Evolutionary conservation across 352 stramenopile genomes (phyloP), one percentile per base, ranked within the genome.

Genomic region (Globisporangium apiculatum): DNA sequence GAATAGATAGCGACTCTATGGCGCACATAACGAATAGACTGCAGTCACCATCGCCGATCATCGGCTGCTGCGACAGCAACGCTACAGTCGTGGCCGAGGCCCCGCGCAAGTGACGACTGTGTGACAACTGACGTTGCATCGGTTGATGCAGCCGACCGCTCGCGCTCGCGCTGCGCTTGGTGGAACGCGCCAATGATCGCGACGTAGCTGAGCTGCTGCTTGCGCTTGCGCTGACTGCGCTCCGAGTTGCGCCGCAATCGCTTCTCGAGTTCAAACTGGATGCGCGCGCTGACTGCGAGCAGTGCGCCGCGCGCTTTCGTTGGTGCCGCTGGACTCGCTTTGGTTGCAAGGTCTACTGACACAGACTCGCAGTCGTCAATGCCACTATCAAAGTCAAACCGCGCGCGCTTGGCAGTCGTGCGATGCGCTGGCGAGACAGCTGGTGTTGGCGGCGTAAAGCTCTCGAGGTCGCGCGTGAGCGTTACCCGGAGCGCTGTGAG

Each of bases 171-270:
- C 6, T 79, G 76, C 5, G 83, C 83, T 46, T 81, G 83, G 45
- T 93, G 83, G 64, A 93, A 93, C 4, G 83, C 83, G 10, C 79
- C 75, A 38, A 86, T 68, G 56, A 93, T 93, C 41, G 83, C 81
- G 58, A 90, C 89, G 60, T 85, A 91, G 62, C 73, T 89, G 53
- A 93, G 66, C 43, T 93, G 79, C 43, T 93, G 79, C 58, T 87
- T 72, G 45, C 79, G 66, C 73, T 79, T 81, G 52, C 75, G 73
- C 48, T 78, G 66, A 18, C 59, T 67, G 18, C 73, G 72, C 53
- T 89, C 73, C 37, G 66, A 73, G 38, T 82, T 79, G 36, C 67
- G 65, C 15, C 72, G 72, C 40, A 73, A 66, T 57, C 72, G 72
- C 59, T 78, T 82, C 42, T 89, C 79, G 37, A 93, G 67, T 60